phyloP scores from a whole-genome alignment of 2,329 filamentous ascomycete genomes.

The Cladorrhinum sp. region DNA sequence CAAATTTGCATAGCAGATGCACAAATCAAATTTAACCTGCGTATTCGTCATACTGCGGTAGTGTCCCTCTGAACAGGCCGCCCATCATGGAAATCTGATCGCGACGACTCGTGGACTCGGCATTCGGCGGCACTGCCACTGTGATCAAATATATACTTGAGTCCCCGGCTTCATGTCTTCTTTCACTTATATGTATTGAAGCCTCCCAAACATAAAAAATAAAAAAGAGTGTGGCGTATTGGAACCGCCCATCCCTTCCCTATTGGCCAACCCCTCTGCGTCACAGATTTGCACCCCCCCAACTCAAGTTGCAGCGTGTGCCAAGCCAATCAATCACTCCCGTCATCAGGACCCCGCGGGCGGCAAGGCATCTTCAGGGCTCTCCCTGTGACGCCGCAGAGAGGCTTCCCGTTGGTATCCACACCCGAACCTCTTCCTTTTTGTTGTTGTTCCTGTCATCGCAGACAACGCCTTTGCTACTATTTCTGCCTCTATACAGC shows the following conservation, averaged over 20 bases:
- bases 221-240: conserved; percentile 9
- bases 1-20: not conserved
- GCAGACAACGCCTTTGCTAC: not conserved
- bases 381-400: not conserved
- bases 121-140: conserved; percentile 19
- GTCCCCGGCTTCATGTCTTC: not conserved
- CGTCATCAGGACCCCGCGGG: conserved; percentile 8
- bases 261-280: conserved; percentile 21
- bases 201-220: not conserved
- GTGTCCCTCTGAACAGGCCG: not conserved
- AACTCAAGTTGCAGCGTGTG: not conserved
- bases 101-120: conserved; percentile 11
- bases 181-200: too few relatives aligned
- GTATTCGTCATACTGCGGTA: not conserved
- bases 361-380: conserved; percentile 12
- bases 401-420: not conserved
- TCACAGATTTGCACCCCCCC: conserved; percentile 12
- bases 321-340: conserved; percentile 9
- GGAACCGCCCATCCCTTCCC: conserved; percentile 24
- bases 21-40: not conserved
- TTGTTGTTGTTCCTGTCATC: not conserved
- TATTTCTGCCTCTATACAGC: not conserved
- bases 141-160: not conserved
- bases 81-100: not conserved
- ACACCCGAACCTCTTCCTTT: not conserved